These are phyloP conservation scores for Glutinoglossum americanum DNA, from an alignment of 495 filamentous ascomycete species.

Conservation along the genomic window DNA sequence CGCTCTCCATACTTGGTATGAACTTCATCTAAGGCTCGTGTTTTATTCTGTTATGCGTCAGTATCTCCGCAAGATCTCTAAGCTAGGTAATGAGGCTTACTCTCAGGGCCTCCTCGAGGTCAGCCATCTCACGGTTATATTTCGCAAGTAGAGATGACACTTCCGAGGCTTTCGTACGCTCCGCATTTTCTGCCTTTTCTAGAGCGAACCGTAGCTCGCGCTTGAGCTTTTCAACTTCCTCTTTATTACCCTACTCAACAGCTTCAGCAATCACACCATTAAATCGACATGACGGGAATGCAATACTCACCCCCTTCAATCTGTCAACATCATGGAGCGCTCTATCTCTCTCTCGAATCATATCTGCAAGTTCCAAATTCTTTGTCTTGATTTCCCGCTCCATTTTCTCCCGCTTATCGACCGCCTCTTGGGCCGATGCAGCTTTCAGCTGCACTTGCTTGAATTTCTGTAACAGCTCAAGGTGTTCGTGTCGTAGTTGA, in stretches of 20 bases:
- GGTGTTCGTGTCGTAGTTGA: constrained; percentile 82
- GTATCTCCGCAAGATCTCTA: constrained; percentile 1
- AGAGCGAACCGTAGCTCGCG: constrained; percentile 86
- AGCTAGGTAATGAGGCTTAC: constrained; percentile 13
- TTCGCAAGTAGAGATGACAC: constrained; percentile 82
- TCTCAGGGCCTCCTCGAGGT: constrained; percentile 78
- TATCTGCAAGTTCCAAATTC: constrained; percentile 91
- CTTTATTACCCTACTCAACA: constrained; percentile 40
- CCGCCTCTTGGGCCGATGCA: constrained; percentile 88
- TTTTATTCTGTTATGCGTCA: constrained; percentile 40
- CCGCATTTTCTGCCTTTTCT: constrained; percentile 81
- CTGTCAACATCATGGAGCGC: constrained; percentile 88
- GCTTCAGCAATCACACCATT: not conserved
- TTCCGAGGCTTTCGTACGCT: constrained; percentile 80
- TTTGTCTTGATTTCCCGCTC: constrained; percentile 96
- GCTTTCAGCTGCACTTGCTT: constrained; percentile 92
- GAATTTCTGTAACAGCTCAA: constrained; percentile 84
- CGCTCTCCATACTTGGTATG: constrained; percentile 55
- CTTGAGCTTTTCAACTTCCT: constrained; percentile 88
- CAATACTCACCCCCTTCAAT: constrained; percentile 28
- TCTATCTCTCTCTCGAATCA: constrained; percentile 92
- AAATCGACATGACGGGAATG: not conserved
- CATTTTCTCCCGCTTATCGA: constrained; percentile 82
- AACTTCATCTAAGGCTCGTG: constrained; percentile 66
- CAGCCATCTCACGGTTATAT: constrained; percentile 92